These are phyloP conservation scores for Sistotremastrum niveocremeum DNA, from an alignment of 768 basidiomycete genomes.

Conservation along the genomic window DNA sequence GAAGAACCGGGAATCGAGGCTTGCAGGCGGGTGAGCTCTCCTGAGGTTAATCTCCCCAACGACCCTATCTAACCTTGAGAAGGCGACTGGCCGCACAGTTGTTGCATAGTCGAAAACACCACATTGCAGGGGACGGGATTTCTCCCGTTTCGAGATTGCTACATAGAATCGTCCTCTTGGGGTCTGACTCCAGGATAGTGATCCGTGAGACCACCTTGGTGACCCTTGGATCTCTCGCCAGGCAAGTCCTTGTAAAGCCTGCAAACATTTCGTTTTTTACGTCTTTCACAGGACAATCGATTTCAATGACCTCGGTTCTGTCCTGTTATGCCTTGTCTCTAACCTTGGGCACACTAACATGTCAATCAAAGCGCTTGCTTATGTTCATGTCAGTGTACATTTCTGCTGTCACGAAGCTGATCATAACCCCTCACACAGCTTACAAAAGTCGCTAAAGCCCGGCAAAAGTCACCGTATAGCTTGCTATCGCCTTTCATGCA, in stretches of 20 bases:
- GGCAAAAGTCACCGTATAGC: constrained; percentile 49
- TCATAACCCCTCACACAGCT: constrained; percentile 30
- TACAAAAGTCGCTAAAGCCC: constrained; percentile 37
- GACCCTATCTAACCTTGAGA: too few species aligned
- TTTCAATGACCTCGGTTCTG: constrained; percentile 40
- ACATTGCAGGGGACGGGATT: too few species aligned
- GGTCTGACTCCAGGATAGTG: too few species aligned
- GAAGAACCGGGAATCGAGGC: too few species aligned
- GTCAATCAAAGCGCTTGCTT: constrained; percentile 54
- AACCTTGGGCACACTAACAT: constrained; percentile 58
- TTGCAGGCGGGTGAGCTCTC: too few species aligned
- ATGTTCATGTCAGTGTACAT: constrained; percentile 39
- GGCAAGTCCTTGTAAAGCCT: constrained; percentile 14
- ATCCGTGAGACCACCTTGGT: constrained; percentile 45
- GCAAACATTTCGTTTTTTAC: background rate
- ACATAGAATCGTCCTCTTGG: too few species aligned
- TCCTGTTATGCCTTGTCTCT: constrained; percentile 46
- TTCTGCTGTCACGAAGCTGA: background rate
- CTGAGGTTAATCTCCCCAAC: too few species aligned
- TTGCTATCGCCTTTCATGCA: constrained; percentile 60
- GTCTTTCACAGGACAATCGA: constrained; percentile 28
- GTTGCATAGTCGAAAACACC: too few species aligned
- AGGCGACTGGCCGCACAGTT: too few species aligned
- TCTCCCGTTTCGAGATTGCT: too few species aligned
- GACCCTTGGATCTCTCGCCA: constrained; percentile 42